These are phyloP conservation scores for Colletotrichum sp. DNA, from an alignment of 2,329 filamentous ascomycete species.

Conservation along the genomic window DNA sequence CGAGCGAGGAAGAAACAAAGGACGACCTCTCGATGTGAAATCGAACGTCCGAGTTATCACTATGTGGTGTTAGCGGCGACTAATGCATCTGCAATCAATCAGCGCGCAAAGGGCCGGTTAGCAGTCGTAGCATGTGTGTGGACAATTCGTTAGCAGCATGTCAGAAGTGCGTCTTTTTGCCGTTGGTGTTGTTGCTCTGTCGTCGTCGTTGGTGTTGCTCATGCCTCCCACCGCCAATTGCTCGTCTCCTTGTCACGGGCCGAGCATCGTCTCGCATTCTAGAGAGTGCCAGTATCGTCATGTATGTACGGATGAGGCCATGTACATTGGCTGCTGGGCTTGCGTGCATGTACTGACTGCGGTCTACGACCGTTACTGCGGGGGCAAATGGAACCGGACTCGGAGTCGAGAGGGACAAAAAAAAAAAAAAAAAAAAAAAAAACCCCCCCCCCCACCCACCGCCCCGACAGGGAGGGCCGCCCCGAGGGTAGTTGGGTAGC, in stretches of 20 bases:
- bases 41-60: conserved; percentile 35
- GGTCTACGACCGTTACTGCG: neutral
- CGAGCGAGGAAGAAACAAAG: neutral
- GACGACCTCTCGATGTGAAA: conserved; percentile 4
- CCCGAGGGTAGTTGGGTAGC: too few species aligned
- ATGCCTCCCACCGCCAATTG: conserved; percentile 6
- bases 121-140: neutral
- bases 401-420: neutral
- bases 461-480: too few species aligned
- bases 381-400: conserved; percentile 1
- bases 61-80: conserved; percentile 34
- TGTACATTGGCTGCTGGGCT: conserved; percentile 1
- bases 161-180: neutral
- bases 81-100: conserved; percentile 43
- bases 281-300: neutral
- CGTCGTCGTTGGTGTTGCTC: neutral
- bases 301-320: conserved; percentile 11
- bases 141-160: conserved; percentile 6
- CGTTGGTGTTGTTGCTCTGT: neutral
- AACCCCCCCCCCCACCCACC: too few species aligned
- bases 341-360: neutral
- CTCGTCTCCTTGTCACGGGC: neutral
- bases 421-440: neutral
- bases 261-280: neutral
- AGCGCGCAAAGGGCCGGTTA: conserved; percentile 22